A percentile compares a stretch with the other conserved stretches of the same genome.
phyloP scores from a whole-genome alignment of 352 stramenopile genomes.

The Phytopythium helicoides region DNA sequence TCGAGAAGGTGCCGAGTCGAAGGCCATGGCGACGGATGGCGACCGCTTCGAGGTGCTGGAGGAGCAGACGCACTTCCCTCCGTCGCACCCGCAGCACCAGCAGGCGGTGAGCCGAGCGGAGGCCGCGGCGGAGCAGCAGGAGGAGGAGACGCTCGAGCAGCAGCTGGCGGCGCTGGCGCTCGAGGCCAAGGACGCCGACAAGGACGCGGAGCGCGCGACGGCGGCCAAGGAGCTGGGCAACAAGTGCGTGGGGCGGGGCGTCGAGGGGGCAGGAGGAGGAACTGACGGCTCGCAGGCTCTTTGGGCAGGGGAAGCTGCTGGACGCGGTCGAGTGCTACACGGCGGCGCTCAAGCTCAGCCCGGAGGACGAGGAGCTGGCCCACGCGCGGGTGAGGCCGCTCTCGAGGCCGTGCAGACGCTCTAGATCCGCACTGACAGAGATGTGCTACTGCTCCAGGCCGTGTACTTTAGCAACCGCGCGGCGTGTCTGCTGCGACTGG shows the following conservation, averaged over 20 bases:
- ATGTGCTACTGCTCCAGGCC: slow-evolving; percentile 35
- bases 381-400: slow-evolving; percentile 59
- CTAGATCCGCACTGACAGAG: slow-evolving; percentile 2
- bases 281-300: slow-evolving; percentile 39
- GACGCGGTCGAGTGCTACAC: slow-evolving; percentile 88
- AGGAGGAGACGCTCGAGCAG: slow-evolving; percentile 61
- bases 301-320: slow-evolving; percentile 60
- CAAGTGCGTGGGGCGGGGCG: slow-evolving; percentile 33
- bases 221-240: slow-evolving; percentile 84
- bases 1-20: no score
- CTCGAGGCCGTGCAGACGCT: neutral
- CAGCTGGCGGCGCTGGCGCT: slow-evolving; percentile 61
- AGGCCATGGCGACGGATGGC: slow-evolving; percentile 6
- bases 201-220: slow-evolving; percentile 66
- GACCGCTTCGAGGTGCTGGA: slow-evolving; percentile 85
- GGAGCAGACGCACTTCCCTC: slow-evolving; percentile 79
- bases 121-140: no score
- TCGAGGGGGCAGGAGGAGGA: slow-evolving; percentile 1
- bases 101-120: slow-evolving; percentile 1
- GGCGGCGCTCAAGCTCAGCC: slow-evolving; percentile 76
- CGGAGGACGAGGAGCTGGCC: slow-evolving; percentile 66
- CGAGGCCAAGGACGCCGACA: slow-evolving; percentile 23
- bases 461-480: slow-evolving; percentile 88
- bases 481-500: slow-evolving; percentile 69
- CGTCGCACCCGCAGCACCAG: slow-evolving; percentile 26